A percentile compares a stretch with the other conserved stretches of the same genome.
phyloP scores from a whole-genome alignment of 257 asterid species.

The Solanum ossicruentum region DNA sequence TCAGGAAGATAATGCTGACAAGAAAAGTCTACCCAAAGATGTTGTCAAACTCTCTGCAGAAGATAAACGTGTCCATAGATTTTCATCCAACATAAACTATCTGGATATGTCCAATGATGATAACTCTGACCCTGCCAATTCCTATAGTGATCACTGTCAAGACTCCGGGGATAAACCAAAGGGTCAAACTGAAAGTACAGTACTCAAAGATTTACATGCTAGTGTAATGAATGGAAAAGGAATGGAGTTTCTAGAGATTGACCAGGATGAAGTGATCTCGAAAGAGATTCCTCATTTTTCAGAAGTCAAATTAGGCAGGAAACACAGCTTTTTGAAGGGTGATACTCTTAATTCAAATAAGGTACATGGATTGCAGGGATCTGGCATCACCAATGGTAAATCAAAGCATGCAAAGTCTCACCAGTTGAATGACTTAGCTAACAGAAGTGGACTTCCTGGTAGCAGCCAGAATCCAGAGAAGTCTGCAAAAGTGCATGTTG shows the following conservation, averaged over 20 bases:
- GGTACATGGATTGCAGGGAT: conserved; percentile 20
- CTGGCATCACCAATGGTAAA: conserved; percentile 22
- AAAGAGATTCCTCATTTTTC: neutral
- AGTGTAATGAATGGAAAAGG: conserved; percentile 4
- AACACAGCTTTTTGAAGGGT: conserved; percentile 22
- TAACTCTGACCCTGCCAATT: neutral
- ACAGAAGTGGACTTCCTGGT: conserved; percentile 13
- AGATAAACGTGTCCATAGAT: conserved; percentile 2
- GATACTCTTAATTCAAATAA: conserved; percentile 10
- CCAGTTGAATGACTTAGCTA: conserved; percentile 17
- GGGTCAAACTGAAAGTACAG: conserved; percentile 4
- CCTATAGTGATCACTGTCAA: neutral
- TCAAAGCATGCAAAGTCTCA: conserved; percentile 45
- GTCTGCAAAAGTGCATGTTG: conserved; percentile 22
- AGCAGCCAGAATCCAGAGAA: conserved; percentile 17
- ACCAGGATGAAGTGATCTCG: conserved; percentile 9
- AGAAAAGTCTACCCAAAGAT: conserved; percentile 2
- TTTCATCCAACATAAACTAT: conserved; percentile 1
- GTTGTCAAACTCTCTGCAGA: conserved; percentile 5
- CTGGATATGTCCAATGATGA: conserved; percentile 7
- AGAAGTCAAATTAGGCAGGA: conserved; percentile 18
- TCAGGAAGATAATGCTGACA: conserved; percentile 7
- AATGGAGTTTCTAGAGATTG: conserved; percentile 1
- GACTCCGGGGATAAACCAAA: conserved; percentile 5
- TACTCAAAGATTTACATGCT: conserved; percentile 5